Base-by-base conservation (phyloP, 2,329 filamentous ascomycete genomes). In the Tolypocladium capitatum region DNA sequence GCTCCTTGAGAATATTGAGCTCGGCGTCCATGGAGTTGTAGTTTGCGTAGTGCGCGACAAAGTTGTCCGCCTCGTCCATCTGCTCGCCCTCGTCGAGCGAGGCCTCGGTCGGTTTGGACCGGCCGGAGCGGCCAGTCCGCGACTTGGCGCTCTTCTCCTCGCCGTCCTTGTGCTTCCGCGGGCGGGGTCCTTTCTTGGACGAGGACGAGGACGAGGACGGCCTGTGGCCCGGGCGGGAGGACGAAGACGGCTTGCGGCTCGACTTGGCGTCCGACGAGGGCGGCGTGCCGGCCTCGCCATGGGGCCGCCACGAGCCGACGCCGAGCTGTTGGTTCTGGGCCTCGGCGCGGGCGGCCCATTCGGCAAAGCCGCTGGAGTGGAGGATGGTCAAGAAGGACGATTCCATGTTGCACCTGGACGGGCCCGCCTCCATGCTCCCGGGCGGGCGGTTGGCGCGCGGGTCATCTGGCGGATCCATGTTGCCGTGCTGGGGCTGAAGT, bases 331-430 rank as follows among this genome's bases (percentile, higher is more conserved):
- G 38, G 33, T 50, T 50, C 27, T 50, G 49, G 9, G 28, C 33
- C 27, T 50, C 46, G 49, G 49, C 49, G 6, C 49, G 48, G n/a
- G 50, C 48, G 6, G 48, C 50, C 50, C 50, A 52, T 32, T 52
- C 50, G 13, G 46, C 48, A 28, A 52, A 48, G n/a, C 50, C 50
- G 18, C 46, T 46, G 10, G 38, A 41, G 31, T 51, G 46, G 5
- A 50, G 24, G 13, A 52, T 48, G 48, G 20, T 50, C 31, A 46
- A 38, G 21, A 52, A 50, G 21, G 50, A 52, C 9, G 50, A 45
- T 24, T 52, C 46, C 48, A 52, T 50, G 27, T 50, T 46, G 33
- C 50, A 52, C 28, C 48, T 43, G 20, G 49, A 49, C 5, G 48
- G 50, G 33, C 43, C 46, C 32, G 43, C 48, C 16, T 51, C 50